Base-by-base conservation (phyloP, 2,329 filamentous ascomycete species). In the Laburnicola sp. region DNA sequence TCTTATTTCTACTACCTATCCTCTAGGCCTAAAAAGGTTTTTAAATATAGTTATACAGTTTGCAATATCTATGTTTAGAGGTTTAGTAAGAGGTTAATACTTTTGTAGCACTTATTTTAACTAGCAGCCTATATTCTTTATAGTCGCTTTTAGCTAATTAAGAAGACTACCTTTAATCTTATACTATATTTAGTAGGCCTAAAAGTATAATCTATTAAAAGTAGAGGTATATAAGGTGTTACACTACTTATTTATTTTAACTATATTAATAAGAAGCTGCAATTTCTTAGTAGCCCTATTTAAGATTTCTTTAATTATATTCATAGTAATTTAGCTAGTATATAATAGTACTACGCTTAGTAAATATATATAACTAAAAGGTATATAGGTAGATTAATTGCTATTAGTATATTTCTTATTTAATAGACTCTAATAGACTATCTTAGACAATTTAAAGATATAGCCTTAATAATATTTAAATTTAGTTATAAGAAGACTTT, bases 201-300 rank as follows among this genome's bases (percentile, higher is more conserved):
- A 9, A 49, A 69, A 31, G 53, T 75, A 16, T 51, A 75, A 6
- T 65, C 64, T 48, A 60, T 76, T 50, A 71, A 76, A 59, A 69
- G 71, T 9, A 70, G 71, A 7, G 63, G 65, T 2, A 44, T 65
- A 8, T 49, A 59, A 36, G 60, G 64, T 1, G 53, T 69, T n/a
- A 54, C 66, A 21, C 62, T 58, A 10, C 50, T 69, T 26, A 43
- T 44, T 4, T 57, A 63, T 42, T 49, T 68, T 5, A 34, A 51
- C 16, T 30, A 51, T 22, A 16, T 68, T 3, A 52, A 68, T 23
- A 28, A 37, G 3, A 21, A 42, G 16, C 46, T 68, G 3, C n/a
- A 30, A 5, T 9, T 23, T 8, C 52, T 64, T 27, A 37, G 50
- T 10, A 40, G 58, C 25, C 54, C 55, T 3, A 11, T 70, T n/a